Evolutionary conservation across 2,329 filamentous ascomycete species (phyloP).

Genomic region (Decorospora gaudefroyi): DNA sequence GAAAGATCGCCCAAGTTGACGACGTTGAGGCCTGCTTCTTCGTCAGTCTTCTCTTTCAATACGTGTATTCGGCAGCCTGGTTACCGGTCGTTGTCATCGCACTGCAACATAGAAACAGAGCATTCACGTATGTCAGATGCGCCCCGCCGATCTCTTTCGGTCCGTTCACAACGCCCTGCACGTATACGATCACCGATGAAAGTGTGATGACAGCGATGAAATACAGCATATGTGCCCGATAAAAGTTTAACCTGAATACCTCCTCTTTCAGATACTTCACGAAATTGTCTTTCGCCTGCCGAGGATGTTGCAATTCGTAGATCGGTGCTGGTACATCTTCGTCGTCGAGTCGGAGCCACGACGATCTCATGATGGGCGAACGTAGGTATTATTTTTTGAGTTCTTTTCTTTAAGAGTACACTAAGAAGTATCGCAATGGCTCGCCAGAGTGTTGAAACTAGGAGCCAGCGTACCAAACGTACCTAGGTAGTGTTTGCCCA

Average conservation of each 20-base stretch:
- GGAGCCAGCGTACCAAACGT: no score
- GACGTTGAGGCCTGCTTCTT: constrained; percentile 29
- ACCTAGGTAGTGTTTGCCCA: no score
- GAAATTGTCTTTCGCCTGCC: constrained; percentile 25
- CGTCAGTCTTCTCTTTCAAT: not conserved
- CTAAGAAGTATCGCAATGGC: no score
- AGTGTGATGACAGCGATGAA: constrained; percentile 35
- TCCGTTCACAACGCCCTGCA: constrained; percentile 33
- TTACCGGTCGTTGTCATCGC: constrained; percentile 41
- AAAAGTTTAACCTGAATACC: constrained; percentile 27
- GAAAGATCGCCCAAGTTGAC: constrained; percentile 34
- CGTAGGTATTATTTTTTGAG: no score
- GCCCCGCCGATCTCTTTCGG: constrained; percentile 21
- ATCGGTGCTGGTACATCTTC: constrained; percentile 24
- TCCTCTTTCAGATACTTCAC: constrained; percentile 25
- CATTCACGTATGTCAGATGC: constrained; percentile 34
- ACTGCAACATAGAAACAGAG: constrained; percentile 35
- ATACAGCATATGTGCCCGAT: constrained; percentile 39
- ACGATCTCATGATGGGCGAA: constrained; percentile 11
- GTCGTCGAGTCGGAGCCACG: constrained; percentile 11
- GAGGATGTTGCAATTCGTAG: constrained; percentile 24
- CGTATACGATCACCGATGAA: constrained; percentile 37
- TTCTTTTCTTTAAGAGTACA: no score
- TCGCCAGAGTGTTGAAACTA: no score
- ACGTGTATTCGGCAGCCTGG: not conserved